Conservation (phyloP, 1,284 basidiomycete genomes). For the Boletus semigastroideus region DNA sequence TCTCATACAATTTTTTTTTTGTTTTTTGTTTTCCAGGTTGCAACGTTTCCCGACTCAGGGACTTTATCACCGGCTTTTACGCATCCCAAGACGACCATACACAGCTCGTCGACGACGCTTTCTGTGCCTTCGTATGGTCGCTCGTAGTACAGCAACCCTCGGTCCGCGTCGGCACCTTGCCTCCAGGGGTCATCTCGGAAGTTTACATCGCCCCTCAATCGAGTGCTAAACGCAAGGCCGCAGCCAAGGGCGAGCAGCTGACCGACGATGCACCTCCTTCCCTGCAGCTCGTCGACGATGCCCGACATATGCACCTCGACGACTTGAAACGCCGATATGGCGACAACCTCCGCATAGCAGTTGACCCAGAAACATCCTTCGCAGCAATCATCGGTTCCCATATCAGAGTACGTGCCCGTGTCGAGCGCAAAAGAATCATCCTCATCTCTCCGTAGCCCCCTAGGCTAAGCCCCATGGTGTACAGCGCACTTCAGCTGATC, state of each 20-base stretch:
- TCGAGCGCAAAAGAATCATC: neutral
- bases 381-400: slow-evolving; percentile 82
- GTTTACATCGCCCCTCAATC: slow-evolving; percentile 75
- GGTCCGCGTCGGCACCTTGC: slow-evolving; percentile 67
- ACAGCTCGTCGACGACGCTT: slow-evolving; percentile 72
- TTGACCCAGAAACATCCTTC: slow-evolving; percentile 72
- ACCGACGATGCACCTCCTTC: slow-evolving; percentile 42
- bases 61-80: slow-evolving; percentile 70
- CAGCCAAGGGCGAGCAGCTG: slow-evolving; percentile 51
- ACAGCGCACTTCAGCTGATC: slow-evolving; percentile 83
- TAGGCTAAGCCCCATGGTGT: slow-evolving; percentile 81
- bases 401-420: slow-evolving; percentile 54
- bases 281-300: slow-evolving; percentile 55
- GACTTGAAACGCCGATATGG: slow-evolving; percentile 57
- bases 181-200: slow-evolving; percentile 54
- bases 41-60: slow-evolving; percentile 62
- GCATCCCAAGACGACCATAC: slow-evolving; percentile 36
- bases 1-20: slow-evolving; percentile 25
- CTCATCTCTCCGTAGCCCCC: slow-evolving; percentile 50
- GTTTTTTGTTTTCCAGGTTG: slow-evolving; percentile 50
- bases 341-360: slow-evolving; percentile 67
- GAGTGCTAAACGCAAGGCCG: slow-evolving; percentile 61
- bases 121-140: slow-evolving; percentile 80
- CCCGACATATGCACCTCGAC: slow-evolving; percentile 49
- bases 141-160: slow-evolving; percentile 70